phyloP scores from a whole-genome alignment of 176 grass and related monocot species.

The Oryza longistaminata region DNA sequence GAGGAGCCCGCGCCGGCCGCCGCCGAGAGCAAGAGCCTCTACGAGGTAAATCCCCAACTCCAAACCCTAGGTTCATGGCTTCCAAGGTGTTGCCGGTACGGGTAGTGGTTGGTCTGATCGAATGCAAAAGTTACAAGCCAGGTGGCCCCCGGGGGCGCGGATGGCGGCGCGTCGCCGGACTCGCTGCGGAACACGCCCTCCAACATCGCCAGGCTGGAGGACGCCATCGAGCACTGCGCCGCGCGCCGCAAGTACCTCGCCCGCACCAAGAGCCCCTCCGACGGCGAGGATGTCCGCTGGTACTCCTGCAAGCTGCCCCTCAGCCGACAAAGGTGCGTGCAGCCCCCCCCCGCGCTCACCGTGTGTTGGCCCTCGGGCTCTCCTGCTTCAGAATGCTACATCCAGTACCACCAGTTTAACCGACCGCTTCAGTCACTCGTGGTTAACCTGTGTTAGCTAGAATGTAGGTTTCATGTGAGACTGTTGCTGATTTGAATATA shows the following conservation, averaged over 20 bases:
- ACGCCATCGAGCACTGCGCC: slow-evolving; percentile 71
- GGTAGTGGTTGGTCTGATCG: not conserved
- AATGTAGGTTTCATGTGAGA: slow-evolving; percentile 18
- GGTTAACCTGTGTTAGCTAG: not conserved
- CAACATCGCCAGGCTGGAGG: slow-evolving; percentile 80
- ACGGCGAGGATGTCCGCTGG: slow-evolving; percentile 85
- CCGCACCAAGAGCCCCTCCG: slow-evolving; percentile 88
- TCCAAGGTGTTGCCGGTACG: not conserved
- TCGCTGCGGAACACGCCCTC: slow-evolving; percentile 82
- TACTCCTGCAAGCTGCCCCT: slow-evolving; percentile 96
- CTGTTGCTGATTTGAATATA: not conserved
- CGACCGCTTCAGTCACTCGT: not conserved
- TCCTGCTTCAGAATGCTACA: not conserved
- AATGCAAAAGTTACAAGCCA: too few relatives aligned
- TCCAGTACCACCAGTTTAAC: not conserved
- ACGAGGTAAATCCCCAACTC: slow-evolving; percentile 63
- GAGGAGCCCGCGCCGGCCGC: slow-evolving; percentile 12
- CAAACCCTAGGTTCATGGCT: slow-evolving; percentile 8
- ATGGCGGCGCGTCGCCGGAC: slow-evolving; percentile 59
- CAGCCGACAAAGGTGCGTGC: slow-evolving; percentile 57
- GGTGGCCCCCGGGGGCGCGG: not conserved
- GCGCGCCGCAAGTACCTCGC: slow-evolving; percentile 85
- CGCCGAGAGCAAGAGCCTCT: slow-evolving; percentile 51
- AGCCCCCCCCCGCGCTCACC: too few relatives aligned
- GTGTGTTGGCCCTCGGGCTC: too few relatives aligned